Evolutionary conservation across 2,329 filamentous ascomycete genomes (phyloP).

Genomic region (Cordyceps fumosorosea): DNA sequence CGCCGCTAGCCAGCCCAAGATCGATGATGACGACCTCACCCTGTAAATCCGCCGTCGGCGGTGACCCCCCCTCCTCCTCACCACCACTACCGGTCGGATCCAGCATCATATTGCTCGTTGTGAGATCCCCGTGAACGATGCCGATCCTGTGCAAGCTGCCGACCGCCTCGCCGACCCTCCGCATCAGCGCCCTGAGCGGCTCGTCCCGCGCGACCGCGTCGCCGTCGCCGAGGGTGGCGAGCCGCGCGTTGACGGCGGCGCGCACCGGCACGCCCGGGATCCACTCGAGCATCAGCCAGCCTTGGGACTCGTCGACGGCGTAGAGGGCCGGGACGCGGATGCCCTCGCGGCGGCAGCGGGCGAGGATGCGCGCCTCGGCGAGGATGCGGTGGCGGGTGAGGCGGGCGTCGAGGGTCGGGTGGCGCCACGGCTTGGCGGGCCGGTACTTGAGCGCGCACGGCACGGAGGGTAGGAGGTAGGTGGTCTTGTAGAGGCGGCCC

Average conservation of each 20-base stretch:
- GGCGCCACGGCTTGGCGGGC: conserved; percentile 84
- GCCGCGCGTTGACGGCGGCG: conserved; percentile 61
- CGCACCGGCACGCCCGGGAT: conserved; percentile 67
- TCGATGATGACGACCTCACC: conserved; percentile 89
- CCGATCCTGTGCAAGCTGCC: conserved; percentile 76
- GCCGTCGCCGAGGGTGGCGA: conserved; percentile 41
- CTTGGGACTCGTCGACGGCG: conserved; percentile 54
- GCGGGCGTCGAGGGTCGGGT: conserved; percentile 79
- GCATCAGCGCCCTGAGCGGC: conserved; percentile 57
- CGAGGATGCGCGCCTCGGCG: conserved; percentile 80
- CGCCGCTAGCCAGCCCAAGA: conserved; percentile 82
- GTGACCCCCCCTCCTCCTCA: conserved; percentile 9
- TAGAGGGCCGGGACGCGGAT: conserved; percentile 78
- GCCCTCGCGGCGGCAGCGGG: conserved; percentile 70
- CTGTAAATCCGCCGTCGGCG: conserved; percentile 32
- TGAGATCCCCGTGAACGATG: conserved; percentile 90
- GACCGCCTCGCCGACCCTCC: conserved; percentile 62
- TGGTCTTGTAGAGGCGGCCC: conserved; percentile 84
- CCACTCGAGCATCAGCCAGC: conserved; percentile 83
- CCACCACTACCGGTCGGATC: conserved; percentile 23
- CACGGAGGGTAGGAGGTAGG: conserved; percentile 61
- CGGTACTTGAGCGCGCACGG: conserved; percentile 86
- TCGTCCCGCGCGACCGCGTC: conserved; percentile 35
- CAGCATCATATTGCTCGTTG: conserved; percentile 95
- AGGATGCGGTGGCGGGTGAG: conserved; percentile 82